Percentiles rank a stretch among this genome's conserved stretches.
These are phyloP conservation scores for Pinus taeda DNA, from an alignment of 75 land plant species.

Conservation along the genomic window DNA sequence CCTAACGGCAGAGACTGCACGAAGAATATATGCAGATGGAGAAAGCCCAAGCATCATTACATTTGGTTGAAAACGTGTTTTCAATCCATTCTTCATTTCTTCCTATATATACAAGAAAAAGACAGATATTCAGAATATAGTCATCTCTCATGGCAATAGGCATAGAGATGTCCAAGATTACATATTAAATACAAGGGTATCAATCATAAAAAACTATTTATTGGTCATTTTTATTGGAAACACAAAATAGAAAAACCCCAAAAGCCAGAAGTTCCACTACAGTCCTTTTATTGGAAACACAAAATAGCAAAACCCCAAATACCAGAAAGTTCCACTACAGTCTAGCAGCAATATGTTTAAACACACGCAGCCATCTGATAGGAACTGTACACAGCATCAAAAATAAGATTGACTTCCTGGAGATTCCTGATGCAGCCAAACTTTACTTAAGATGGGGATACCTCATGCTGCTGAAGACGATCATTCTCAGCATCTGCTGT, in stretches of 20 bases:
- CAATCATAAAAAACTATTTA: background rate
- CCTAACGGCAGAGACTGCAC: slow-evolving; percentile 68
- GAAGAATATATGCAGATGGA: slow-evolving; percentile 89
- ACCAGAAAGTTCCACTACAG: background rate
- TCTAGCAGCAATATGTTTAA: background rate
- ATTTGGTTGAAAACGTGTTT: slow-evolving; percentile 67
- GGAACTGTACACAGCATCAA: too few species aligned
- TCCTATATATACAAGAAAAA: slow-evolving; percentile 27
- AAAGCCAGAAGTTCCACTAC: background rate
- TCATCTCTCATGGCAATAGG: background rate
- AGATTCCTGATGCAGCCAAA: background rate
- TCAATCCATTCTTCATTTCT: slow-evolving; percentile 43
- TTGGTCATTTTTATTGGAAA: background rate
- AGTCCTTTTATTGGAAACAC: background rate
- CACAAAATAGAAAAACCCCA: background rate
- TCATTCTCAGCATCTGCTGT: slow-evolving; percentile 78
- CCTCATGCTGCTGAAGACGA: slow-evolving; percentile 72
- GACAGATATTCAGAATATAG: background rate
- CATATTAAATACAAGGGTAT: background rate
- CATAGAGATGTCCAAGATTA: background rate
- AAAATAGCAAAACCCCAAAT: background rate
- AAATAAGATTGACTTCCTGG: too few species aligned
- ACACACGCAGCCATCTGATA: background rate
- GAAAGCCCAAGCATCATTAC: slow-evolving; percentile 77
- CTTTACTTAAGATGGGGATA: slow-evolving; percentile 1